Percentiles rank a stretch among this genome's conserved stretches.
Evolutionary conservation across 768 basidiomycete genomes (phyloP).

Genomic region (Boletus rubroflammeus): DNA sequence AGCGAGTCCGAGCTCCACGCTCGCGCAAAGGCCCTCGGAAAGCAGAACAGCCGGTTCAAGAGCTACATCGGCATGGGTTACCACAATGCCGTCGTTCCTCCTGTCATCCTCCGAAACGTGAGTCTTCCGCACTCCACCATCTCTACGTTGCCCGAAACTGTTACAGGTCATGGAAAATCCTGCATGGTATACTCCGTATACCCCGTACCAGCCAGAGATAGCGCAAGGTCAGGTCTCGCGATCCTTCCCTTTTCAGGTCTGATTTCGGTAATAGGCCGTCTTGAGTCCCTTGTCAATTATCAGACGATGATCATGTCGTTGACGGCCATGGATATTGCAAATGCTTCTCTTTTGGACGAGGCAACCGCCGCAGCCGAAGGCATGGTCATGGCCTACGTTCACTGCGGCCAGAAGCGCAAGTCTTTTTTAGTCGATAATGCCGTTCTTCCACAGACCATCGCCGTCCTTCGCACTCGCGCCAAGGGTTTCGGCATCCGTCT

Average conservation of each 20-base stretch:
- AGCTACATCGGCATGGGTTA: conserved; percentile 99
- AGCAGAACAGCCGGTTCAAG: conserved; percentile 75
- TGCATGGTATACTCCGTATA: conserved; percentile 97
- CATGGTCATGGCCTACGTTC: conserved; percentile 90
- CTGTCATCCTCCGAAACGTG: conserved; percentile 90
- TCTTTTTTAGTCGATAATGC: conserved; percentile 83
- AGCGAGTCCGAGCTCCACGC: conserved; percentile 83
- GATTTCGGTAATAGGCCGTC: conserved; percentile 58
- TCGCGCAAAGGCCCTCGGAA: conserved; percentile 74
- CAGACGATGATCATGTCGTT: conserved; percentile 96
- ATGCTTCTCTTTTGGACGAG: conserved; percentile 93
- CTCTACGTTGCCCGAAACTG: conserved; percentile 1
- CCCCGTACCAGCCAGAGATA: conserved; percentile 95
- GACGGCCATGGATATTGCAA: conserved; percentile 92
- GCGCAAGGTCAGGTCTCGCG: conserved; percentile 70
- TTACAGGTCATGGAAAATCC: conserved; percentile 86
- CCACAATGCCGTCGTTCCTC: conserved; percentile 91
- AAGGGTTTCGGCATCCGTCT: conserved; percentile 92
- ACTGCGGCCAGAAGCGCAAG: conserved; percentile 64
- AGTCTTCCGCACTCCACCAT: conserved; percentile 19
- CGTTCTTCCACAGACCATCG: conserved; percentile 85
- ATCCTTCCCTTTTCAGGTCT: conserved; percentile 6
- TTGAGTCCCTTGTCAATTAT: conserved; percentile 95
- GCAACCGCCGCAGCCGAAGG: conserved; percentile 93
- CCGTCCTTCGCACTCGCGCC: conserved; percentile 86